These are phyloP conservation scores for Eucalyptus regnans DNA, from an alignment of 345 rosid species.

Conservation along the genomic window DNA sequence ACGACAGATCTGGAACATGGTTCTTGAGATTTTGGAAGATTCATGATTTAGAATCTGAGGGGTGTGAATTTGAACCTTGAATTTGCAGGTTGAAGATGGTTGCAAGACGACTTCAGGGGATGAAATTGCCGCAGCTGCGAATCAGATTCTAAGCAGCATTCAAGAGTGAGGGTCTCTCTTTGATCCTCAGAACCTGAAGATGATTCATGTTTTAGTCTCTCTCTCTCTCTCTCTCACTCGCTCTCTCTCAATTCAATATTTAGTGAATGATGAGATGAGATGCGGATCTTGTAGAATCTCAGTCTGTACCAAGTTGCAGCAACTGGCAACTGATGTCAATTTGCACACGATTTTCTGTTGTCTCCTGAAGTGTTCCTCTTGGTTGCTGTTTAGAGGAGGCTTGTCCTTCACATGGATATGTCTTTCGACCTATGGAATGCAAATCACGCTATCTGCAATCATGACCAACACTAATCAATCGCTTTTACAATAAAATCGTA, in stretches of 20 bases:
- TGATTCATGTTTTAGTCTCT: neutral
- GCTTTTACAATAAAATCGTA: neutral
- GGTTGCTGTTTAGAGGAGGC: neutral
- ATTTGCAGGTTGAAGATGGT: conserved; percentile 77
- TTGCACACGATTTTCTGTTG: neutral
- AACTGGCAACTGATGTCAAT: neutral
- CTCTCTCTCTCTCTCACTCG: neutral
- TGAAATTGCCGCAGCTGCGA: conserved; percentile 62
- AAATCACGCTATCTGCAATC: neutral
- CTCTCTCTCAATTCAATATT: neutral
- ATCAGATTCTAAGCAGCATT: conserved; percentile 54
- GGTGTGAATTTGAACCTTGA: neutral
- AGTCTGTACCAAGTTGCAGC: neutral
- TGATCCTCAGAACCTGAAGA: neutral
- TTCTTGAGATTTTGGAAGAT: neutral
- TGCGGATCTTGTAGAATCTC: neutral
- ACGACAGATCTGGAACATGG: neutral
- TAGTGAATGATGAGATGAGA: neutral
- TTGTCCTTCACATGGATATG: neutral
- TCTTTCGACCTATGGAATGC: neutral
- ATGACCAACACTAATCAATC: neutral
- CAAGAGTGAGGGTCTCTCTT: conserved; percentile 23
- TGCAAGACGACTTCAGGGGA: conserved; percentile 70
- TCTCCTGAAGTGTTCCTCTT: neutral
- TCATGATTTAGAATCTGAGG: neutral